Base-by-base conservation (phyloP, 2,329 filamentous ascomycete species). In the Catunica adiposa region DNA sequence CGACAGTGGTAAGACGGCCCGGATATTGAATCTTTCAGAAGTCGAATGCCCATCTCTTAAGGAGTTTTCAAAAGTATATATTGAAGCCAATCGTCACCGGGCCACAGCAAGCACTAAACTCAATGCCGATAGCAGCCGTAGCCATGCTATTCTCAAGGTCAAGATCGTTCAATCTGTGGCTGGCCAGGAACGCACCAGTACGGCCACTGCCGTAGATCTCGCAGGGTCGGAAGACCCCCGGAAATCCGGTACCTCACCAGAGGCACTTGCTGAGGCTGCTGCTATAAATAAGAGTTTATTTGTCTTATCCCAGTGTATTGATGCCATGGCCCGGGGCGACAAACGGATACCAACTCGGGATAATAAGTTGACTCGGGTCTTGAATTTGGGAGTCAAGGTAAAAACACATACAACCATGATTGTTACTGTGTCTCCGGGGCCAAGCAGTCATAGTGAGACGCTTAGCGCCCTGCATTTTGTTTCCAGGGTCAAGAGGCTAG, bases 211-310 rank as follows among this genome's bases (percentile, higher is more conserved):
- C 64, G 97, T 97, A 67, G 90, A 97, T 69, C 75, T 97, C 62
- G 90, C 90, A 56, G 90, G 90, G 42, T 96, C 89, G 1, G 92
- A 97, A 69, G 90, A 97, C 68, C 97, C 97, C 66, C 79, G 90
- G 51, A 77, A 90, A 52, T 97, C 90, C 0, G 90, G 95, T 54
- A 97, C 97, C 67, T 88, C 83, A 63, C 92, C 89, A 66, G 89
- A 95, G 67, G 78, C 90, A 25, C 74, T 97, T 66, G 79, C 95
- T n/a, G 90, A 97, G 68, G 95, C 89, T 40, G 89, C 90, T 0
- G 90, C 87, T 64, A 97, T 97, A 73, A 97, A 97, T 76, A 97
- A 96, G 71, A 94, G 87, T 60, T 74, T 97, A 5, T 97, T 97
- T 64, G 89, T 96, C 17, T 72, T 97, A 51, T 90, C 88, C 46